These are phyloP conservation scores for Clonostachys rosea DNA, from an alignment of 2,329 filamentous ascomycete species.

Conservation along the genomic window DNA sequence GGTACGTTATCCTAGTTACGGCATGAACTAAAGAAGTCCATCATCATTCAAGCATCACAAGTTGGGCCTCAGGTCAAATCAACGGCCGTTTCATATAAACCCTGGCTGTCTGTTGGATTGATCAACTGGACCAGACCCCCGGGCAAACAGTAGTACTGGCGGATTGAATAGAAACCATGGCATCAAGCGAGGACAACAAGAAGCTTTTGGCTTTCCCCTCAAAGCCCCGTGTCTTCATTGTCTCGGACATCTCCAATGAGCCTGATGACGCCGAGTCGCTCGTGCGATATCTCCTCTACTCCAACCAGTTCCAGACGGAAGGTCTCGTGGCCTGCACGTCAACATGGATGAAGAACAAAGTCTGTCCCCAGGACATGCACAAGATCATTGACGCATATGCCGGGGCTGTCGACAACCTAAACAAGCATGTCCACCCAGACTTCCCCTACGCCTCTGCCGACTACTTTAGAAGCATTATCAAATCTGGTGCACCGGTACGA, in stretches of 20 bases:
- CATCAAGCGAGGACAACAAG: not conserved
- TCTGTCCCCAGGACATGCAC: conserved; percentile 6
- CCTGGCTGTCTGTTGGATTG: too few relatives aligned
- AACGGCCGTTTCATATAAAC: too few relatives aligned
- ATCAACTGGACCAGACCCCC: too few relatives aligned
- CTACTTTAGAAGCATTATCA: not conserved
- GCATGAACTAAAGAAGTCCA: too few relatives aligned
- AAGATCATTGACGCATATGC: conserved; percentile 1
- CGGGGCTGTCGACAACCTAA: not conserved
- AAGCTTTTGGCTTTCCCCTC: not conserved
- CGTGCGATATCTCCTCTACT: conserved; percentile 32
- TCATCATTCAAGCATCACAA: too few relatives aligned
- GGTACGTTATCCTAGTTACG: too few relatives aligned
- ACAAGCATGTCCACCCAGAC: not conserved
- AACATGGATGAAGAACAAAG: conserved; percentile 30
- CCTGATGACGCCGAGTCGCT: conserved; percentile 34
- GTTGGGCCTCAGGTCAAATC: too few relatives aligned
- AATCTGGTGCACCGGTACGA: too few relatives aligned
- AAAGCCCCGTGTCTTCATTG: conserved; percentile 27
- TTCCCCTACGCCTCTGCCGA: not conserved
- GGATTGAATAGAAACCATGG: not conserved
- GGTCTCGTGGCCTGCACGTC: conserved; percentile 35
- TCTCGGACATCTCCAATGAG: conserved; percentile 35
- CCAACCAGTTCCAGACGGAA: conserved; percentile 34
- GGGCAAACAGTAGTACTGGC: too few relatives aligned